Conservation (phyloP, 2,329 filamentous ascomycete species). For the Ascochyta fabae region DNA sequence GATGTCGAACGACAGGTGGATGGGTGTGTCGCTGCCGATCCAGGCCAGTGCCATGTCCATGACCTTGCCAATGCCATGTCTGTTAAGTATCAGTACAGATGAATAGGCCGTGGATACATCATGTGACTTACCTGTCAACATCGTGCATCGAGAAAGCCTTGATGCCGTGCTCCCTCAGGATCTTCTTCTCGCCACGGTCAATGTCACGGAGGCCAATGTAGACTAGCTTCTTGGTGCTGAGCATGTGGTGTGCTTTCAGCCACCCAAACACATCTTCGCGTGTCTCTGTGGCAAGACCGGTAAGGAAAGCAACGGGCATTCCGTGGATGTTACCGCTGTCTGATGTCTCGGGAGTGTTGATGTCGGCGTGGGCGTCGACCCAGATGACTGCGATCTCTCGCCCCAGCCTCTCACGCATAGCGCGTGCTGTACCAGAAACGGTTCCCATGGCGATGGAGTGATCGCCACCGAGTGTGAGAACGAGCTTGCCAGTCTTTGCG, state of each 20-base stretch:
- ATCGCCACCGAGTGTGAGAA: conserved; percentile 92
- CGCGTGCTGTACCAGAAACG: conserved; percentile 84
- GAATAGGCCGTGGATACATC: not conserved
- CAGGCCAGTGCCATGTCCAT: conserved; percentile 98
- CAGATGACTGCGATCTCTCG: conserved; percentile 94
- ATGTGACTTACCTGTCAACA: conserved; percentile 74
- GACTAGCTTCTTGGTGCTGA: conserved; percentile 83
- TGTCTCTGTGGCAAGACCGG: conserved; percentile 79
- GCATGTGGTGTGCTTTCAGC: conserved; percentile 74
- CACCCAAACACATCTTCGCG: conserved; percentile 86
- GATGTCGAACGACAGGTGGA: conserved; percentile 96
- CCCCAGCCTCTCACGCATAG: conserved; percentile 79
- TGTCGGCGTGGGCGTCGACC: conserved; percentile 98
- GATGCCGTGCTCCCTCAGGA: conserved; percentile 86
- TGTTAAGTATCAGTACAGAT: conserved; percentile 44
- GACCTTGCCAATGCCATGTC: conserved; percentile 90
- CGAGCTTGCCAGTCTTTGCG: conserved; percentile 80
- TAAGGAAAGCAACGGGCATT: conserved; percentile 94
- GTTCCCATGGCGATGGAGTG: conserved; percentile 97
- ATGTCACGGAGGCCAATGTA: conserved; percentile 97
- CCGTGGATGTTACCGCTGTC: conserved; percentile 95
- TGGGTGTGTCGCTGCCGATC: conserved; percentile 92
- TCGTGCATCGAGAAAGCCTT: conserved; percentile 99
- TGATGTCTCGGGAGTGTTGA: conserved; percentile 92
- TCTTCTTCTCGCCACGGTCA: conserved; percentile 90